Conservation (phyloP, 2,329 filamentous ascomycete genomes). For the Cladosporium sp. region DNA sequence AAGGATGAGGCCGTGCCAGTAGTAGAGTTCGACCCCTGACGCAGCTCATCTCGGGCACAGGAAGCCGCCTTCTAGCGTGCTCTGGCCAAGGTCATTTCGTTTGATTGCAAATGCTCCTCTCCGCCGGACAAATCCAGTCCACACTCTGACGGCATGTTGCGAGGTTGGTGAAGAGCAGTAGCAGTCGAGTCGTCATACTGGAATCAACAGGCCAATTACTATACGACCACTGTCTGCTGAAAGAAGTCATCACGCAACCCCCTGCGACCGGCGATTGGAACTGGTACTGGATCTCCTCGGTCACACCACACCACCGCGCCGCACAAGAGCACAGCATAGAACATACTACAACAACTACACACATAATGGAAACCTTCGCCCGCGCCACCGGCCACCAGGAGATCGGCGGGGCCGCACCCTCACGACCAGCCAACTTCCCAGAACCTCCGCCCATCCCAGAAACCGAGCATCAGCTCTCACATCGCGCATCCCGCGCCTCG, state of each 20-base stretch:
- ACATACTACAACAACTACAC: neutral
- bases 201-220: neutral
- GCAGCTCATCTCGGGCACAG: neutral
- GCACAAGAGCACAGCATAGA: neutral
- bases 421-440: slow-evolving; percentile 27
- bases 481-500: slow-evolving; percentile 35
- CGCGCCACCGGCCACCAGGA: slow-evolving; percentile 39
- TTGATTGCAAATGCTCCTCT: neutral
- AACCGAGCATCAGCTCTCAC: slow-evolving; percentile 25
- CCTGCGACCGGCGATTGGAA: neutral
- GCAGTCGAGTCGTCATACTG: neutral
- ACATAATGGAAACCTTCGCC: slow-evolving; percentile 40
- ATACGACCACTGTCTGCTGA: neutral
- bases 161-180: neutral
- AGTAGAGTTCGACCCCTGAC: neutral
- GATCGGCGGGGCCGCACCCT: slow-evolving; percentile 28
- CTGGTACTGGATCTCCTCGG: neutral
- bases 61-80: slow-evolving; percentile 1
- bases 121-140: neutral
- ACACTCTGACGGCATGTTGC: neutral
- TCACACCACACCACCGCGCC: neutral
- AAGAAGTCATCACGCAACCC: neutral
- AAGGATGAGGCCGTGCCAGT: neutral
- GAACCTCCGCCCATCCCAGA: slow-evolving; percentile 31
- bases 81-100: neutral